Evolutionary conservation across 2,329 filamentous ascomycete genomes (phyloP), one percentile per base, ranked within the genome.

Genomic region (Talaromyces sp.): DNA sequence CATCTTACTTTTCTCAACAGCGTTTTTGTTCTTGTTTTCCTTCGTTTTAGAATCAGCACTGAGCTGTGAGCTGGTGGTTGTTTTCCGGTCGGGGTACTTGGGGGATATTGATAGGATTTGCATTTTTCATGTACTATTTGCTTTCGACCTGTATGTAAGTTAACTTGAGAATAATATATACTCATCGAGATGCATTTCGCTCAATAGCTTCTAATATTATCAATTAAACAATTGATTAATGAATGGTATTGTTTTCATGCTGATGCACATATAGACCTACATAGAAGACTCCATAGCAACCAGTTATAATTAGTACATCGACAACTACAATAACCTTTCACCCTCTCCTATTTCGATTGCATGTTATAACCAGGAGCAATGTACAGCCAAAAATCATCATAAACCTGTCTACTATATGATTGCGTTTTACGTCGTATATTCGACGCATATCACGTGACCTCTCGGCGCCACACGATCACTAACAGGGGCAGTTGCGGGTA

Each of bases 241-340:
- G n/a, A n/a, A n/a, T 8, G 27, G 27, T 8, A 29, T 29, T 29
- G 27, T 29, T 29, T 29, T 8, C 27, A 29, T 29, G 27, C 9
- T n/a, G n/a, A n/a, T n/a, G n/a, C n/a, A n/a, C n/a, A n/a, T n/a
- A n/a, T n/a, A n/a, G n/a, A n/a, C n/a, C n/a, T n/a, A n/a, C n/a
- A 14, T 73, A 5, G 76, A 79, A 63, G 76, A 77, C 10, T 77
- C 76, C 3, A 77, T 76, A 3, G 69, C 10, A 12, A 32, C 31
- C 31, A 32, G 31, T 32, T 12, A 32, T 12, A 32, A 12, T 32
- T 32, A 12, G 31, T 32, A 12, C 12, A 12, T 5, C 31, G 27
- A 29, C 9, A 8, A 29, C 7, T 29, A 32, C 31, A 32, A 32
- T 5, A 12, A 12, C 31, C 14, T 12, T 35, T 12, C 14, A 35